A percentile compares a stretch with the other conserved stretches of the same genome.
Evolutionary conservation across 106 monocot genomes (phyloP).

Genomic region (Dioscorea dumetorum): DNA sequence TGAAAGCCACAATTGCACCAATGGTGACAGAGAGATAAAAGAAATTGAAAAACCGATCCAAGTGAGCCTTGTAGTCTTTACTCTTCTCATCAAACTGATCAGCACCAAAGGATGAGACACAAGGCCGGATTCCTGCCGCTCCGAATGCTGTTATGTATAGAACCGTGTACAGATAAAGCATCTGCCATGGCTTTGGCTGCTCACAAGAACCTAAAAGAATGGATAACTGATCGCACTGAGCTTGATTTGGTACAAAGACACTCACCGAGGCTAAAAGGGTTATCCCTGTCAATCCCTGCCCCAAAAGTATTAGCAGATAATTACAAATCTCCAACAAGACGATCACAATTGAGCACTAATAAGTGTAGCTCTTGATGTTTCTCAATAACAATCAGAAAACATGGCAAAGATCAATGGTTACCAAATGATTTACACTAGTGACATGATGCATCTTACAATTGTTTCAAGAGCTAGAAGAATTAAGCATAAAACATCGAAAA

Average conservation of each 20-base stretch:
- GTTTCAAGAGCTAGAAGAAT: too few species aligned
- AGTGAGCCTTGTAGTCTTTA: constrained; percentile 45
- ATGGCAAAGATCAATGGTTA: too few species aligned
- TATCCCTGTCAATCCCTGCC: constrained; percentile 67
- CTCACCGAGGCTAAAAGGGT: constrained; percentile 57
- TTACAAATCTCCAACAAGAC: neutral
- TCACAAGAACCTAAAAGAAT: constrained; percentile 66
- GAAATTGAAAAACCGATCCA: constrained; percentile 85
- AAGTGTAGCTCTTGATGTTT: too few species aligned
- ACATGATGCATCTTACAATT: too few species aligned
- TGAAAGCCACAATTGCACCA: constrained; percentile 83
- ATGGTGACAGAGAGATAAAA: constrained; percentile 83
- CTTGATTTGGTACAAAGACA: constrained; percentile 52
- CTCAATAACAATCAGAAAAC: too few species aligned
- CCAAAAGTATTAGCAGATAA: constrained; percentile 1
- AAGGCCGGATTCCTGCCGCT: constrained; percentile 86
- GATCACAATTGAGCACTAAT: too few species aligned
- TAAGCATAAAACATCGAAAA: too few species aligned
- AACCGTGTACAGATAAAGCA: constrained; percentile 59
- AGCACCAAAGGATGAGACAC: constrained; percentile 91
- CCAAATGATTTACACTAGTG: too few species aligned
- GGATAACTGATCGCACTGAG: constrained; percentile 59
- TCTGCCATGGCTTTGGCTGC: constrained; percentile 82
- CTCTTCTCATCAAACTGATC: constrained; percentile 87
- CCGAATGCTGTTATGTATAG: constrained; percentile 79